Conservation (phyloP, 495 filamentous ascomycete genomes). For the Hyaloscypha bicolor region DNA sequence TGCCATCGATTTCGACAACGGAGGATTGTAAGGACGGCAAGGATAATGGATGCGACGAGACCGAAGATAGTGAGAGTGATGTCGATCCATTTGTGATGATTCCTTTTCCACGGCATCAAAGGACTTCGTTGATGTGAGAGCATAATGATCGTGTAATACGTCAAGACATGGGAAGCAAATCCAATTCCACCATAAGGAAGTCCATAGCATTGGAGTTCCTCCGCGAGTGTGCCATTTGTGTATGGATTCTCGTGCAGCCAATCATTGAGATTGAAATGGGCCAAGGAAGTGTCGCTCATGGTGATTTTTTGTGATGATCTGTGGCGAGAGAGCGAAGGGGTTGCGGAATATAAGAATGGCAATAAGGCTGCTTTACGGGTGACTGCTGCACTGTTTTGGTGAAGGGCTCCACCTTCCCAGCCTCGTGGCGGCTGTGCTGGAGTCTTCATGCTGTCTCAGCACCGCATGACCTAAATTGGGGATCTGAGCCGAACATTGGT, state of each 20-base stretch:
- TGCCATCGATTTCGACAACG: conserved; percentile 36
- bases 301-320: neutral
- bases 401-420: neutral
- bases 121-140: conserved; percentile 29
- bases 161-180: conserved; percentile 39
- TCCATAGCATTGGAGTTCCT: conserved; percentile 40
- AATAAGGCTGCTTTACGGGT: neutral
- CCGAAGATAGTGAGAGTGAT: conserved; percentile 24
- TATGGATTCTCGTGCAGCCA: conserved; percentile 10
- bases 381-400: neutral
- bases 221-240: conserved; percentile 26
- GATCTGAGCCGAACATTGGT: neutral
- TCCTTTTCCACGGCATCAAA: conserved; percentile 22
- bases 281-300: neutral
- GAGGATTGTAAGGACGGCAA: conserved; percentile 34
- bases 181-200: conserved; percentile 42
- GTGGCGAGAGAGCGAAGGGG: neutral
- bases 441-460: neutral
- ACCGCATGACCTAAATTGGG: neutral
- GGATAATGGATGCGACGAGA: conserved; percentile 25
- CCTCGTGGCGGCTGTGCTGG: neutral
- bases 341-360: neutral
- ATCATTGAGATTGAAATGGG: neutral
- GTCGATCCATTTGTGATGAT: conserved; percentile 24
- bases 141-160: conserved; percentile 37